Conservation (phyloP, 495 filamentous ascomycete genomes). For the Penicillium bialowiezense region DNA sequence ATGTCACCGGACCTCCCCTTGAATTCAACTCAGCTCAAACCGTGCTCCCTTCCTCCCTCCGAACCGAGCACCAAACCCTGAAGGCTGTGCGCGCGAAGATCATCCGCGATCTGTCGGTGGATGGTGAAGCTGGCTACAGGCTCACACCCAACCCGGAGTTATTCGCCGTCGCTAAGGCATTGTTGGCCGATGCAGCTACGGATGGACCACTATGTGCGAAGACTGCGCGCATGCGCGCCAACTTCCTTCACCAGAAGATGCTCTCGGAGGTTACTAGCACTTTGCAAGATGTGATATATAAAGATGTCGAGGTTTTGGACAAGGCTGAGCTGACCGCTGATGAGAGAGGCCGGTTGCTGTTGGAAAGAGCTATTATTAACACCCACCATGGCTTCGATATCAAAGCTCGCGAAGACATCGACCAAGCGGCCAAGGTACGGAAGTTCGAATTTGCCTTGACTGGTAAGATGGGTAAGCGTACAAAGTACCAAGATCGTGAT, state of each 20-base stretch:
- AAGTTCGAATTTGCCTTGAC: slow-evolving; percentile 81
- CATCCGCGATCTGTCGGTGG: slow-evolving; percentile 65
- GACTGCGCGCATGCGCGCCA: slow-evolving; percentile 59
- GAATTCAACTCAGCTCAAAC: slow-evolving; percentile 48
- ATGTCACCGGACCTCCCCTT: slow-evolving; percentile 85
- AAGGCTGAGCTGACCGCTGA: slow-evolving; percentile 38
- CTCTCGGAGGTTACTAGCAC: slow-evolving; percentile 73
- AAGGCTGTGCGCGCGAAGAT: slow-evolving; percentile 49
- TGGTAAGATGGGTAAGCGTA: slow-evolving; percentile 84
- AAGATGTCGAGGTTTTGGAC: slow-evolving; percentile 43
- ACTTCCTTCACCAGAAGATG: slow-evolving; percentile 85
- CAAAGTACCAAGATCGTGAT: slow-evolving; percentile 86
- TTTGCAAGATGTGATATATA: slow-evolving; percentile 57
- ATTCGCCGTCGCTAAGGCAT: slow-evolving; percentile 67
- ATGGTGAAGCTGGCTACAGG: slow-evolving; percentile 83
- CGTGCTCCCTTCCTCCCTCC: slow-evolving; percentile 51
- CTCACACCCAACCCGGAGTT: slow-evolving; percentile 80
- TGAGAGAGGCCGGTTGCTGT: slow-evolving; percentile 59
- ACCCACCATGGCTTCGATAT: slow-evolving; percentile 81
- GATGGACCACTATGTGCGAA: slow-evolving; percentile 38
- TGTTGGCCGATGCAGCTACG: slow-evolving; percentile 32
- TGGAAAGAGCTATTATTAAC: slow-evolving; percentile 80
- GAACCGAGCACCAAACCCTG: slow-evolving; percentile 22
- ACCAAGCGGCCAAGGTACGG: slow-evolving; percentile 57
- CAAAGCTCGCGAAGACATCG: slow-evolving; percentile 69